Conservation (phyloP, 331 rosid genomes). For the Cydonia oblonga region DNA sequence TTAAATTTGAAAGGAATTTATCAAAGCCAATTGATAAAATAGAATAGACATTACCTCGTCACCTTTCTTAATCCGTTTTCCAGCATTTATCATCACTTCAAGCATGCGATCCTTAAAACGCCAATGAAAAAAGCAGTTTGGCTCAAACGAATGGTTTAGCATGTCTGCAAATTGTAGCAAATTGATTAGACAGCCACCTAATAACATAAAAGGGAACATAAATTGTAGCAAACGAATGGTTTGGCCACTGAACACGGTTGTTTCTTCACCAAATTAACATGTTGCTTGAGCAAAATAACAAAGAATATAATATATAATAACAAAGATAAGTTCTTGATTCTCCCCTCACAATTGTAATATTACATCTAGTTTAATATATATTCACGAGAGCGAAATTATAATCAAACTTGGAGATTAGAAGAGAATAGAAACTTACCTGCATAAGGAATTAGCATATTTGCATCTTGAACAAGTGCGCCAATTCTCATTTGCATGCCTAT, state of each 20-base stretch:
- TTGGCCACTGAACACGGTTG: not conserved
- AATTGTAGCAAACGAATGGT: too few species aligned
- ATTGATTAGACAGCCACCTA: not conserved
- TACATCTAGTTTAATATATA: not conserved
- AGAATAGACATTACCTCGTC: conserved; percentile 56
- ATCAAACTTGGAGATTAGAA: conserved; percentile 1
- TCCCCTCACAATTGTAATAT: not conserved
- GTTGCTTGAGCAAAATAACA: too few species aligned
- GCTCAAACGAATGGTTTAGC: conserved; percentile 92
- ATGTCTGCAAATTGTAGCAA: conserved; percentile 46
- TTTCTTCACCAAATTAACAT: not conserved
- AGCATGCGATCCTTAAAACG: conserved; percentile 94
- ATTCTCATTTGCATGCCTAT: conserved; percentile 65
- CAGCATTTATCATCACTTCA: conserved; percentile 97
- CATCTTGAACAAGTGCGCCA: conserved; percentile 69
- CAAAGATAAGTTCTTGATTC: not conserved
- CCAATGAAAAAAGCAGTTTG: conserved; percentile 97
- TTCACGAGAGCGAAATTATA: not conserved
- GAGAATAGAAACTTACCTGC: conserved; percentile 49
- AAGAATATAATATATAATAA: not conserved
- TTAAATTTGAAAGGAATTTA: not conserved
- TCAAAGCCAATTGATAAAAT: conserved; percentile 3
- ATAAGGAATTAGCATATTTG: conserved; percentile 81
- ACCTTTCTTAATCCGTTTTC: conserved; percentile 70
- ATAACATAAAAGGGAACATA: not conserved